phyloP scores from a whole-genome alignment of 306 rosid genomes.

The Cucumis sativus region DNA sequence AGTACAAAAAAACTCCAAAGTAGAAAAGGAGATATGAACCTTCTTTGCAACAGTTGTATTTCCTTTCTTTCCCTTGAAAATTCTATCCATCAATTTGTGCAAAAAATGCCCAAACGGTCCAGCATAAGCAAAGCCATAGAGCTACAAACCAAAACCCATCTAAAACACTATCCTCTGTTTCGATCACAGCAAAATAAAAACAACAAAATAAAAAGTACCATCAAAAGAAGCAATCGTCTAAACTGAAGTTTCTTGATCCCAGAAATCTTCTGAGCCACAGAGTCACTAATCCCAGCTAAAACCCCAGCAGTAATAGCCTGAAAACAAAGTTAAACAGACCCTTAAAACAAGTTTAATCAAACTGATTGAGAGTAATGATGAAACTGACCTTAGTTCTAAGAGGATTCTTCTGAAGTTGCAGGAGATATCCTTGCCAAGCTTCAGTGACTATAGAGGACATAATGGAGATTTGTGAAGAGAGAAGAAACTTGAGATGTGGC shows the following conservation, averaged over 20 bases:
- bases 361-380: not conserved
- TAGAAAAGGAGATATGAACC: slow-evolving; percentile 12
- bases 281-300: slow-evolving; percentile 73
- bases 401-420: slow-evolving; percentile 72
- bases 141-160: slow-evolving; percentile 27
- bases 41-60: slow-evolving; percentile 64
- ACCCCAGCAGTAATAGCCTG: slow-evolving; percentile 85
- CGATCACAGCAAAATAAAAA: not conserved
- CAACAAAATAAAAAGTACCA: slow-evolving; percentile 25
- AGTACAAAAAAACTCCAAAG: no score
- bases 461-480: not conserved
- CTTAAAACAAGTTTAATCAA: not conserved
- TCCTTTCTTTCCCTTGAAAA: slow-evolving; percentile 73
- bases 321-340: not conserved
- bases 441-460: slow-evolving; percentile 61
- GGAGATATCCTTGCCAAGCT: slow-evolving; percentile 49
- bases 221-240: slow-evolving; percentile 59
- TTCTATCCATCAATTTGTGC: slow-evolving; percentile 71
- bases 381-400: slow-evolving; percentile 74
- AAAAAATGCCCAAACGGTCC: slow-evolving; percentile 94
- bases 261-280: slow-evolving; percentile 75
- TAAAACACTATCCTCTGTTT: no score
- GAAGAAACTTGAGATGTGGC: slow-evolving; percentile 3
- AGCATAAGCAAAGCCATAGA: slow-evolving; percentile 73
- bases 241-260: slow-evolving; percentile 81